Conservation (phyloP, 305 asterid genomes). For the Fraxinus nigra region DNA sequence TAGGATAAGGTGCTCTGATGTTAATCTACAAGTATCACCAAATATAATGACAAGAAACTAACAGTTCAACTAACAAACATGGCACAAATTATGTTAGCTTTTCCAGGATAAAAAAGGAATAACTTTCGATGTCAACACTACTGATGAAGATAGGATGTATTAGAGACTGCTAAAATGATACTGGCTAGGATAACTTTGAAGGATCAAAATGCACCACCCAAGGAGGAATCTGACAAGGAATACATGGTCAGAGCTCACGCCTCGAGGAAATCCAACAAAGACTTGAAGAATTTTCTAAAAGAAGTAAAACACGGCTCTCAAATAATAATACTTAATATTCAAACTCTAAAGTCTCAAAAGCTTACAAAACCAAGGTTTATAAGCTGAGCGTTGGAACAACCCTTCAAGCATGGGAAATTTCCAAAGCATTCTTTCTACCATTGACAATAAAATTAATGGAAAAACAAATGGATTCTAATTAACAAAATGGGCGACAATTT, state of each 20-base stretch:
- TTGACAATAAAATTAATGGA: neutral
- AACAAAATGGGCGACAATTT: neutral
- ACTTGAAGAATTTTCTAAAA: neutral
- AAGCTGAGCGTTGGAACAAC: neutral
- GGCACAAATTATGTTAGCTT: neutral
- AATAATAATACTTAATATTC: neutral
- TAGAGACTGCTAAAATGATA: neutral
- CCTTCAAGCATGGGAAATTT: neutral
- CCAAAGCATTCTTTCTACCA: neutral
- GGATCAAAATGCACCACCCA: neutral
- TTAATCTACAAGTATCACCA: neutral
- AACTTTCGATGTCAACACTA: neutral
- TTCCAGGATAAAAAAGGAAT: neutral
- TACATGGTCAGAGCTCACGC: neutral
- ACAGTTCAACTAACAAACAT: neutral
- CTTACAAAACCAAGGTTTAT: neutral
- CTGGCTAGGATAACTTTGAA: neutral
- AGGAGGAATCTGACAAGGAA: neutral
- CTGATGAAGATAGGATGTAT: neutral
- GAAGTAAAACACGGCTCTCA: neutral
- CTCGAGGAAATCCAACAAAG: neutral
- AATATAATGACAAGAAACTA: neutral
- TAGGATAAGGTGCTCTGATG: neutral
- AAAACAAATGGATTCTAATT: neutral
- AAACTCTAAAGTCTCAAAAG: neutral